Conservation (phyloP, 768 basidiomycete genomes). For the Boletellus ananiceps region DNA sequence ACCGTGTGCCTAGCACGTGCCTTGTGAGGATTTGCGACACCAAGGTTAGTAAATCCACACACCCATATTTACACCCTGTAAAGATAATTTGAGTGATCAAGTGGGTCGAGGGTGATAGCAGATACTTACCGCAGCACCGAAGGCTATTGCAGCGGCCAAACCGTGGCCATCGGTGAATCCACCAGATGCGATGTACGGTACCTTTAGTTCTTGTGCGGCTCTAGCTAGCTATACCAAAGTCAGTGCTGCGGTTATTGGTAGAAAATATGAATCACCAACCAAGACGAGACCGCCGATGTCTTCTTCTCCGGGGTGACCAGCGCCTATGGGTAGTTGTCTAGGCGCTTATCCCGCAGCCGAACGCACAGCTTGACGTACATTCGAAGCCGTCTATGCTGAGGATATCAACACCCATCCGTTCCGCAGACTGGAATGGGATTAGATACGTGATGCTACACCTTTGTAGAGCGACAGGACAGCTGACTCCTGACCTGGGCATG, state of each 20-base stretch:
- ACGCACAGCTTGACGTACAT: conserved; percentile 44
- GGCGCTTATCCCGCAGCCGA: background rate
- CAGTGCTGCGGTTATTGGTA: background rate
- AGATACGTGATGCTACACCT: background rate
- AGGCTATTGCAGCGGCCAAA: conserved; percentile 71
- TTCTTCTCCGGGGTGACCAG: conserved; percentile 92
- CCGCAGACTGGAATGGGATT: conserved; percentile 45
- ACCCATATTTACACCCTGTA: conserved; percentile 85
- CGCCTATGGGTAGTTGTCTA: conserved; percentile 47
- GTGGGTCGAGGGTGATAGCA: background rate
- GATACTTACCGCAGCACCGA: conserved; percentile 70
- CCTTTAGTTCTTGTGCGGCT: conserved; percentile 75
- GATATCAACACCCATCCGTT: conserved; percentile 77
- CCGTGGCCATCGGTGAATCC: conserved; percentile 87
- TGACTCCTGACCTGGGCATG: conserved; percentile 64
- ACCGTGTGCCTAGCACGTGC: conserved; percentile 56
- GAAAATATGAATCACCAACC: conserved; percentile 35
- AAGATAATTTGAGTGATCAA: background rate
- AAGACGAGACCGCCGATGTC: conserved; percentile 86
- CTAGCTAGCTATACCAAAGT: conserved; percentile 61
- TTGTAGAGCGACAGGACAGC: conserved; percentile 23
- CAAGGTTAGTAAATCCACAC: background rate
- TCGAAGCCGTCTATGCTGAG: conserved; percentile 90
- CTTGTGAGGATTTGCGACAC: background rate
- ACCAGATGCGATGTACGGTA: conserved; percentile 88